Evolutionary conservation across 805 yeast genomes (phyloP), one percentile per base, ranked within the genome.

Genomic region (Spathaspora girioi): DNA sequence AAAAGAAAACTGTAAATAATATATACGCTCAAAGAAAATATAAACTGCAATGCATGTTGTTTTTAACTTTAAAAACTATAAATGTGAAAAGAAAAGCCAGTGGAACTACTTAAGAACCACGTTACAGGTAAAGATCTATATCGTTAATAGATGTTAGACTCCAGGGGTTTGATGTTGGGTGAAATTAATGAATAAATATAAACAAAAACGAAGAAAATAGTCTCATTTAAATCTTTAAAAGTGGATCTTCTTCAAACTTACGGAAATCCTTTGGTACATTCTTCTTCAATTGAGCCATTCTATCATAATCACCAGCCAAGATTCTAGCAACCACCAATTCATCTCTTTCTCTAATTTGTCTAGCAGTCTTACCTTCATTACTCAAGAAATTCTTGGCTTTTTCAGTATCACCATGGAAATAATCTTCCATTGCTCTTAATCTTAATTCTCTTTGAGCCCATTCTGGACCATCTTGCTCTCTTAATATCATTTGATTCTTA

Each of bases 381-480:
- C 82, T 75, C 63, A 81, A 68, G 59, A 82, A 84, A 53, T 75
- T 82, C 55, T 70, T 69, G 50, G 83, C 85, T 61, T 75, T 75
- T 44, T 66, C 75, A 42, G 76, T 68, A 61, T 74, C 79, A 48
- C 80, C 82, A 55, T 77, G 79, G 70, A 76, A 78, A 56, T 78
- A 80, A 58, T 81, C 81, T 66, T 86, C 89, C 75, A 82, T 82
- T 48, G 78, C 79, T 76, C 96, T 85, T 66, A 86, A 78, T 61
- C 88, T 76, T 68, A 89, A 80, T 73, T 89, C 96, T 65, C 87
- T 82, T 65, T 82, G 81, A 41, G 96, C 96, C 96, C 96, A 89
- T 60, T 83, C 88, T 53, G 78, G 77, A 60, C 79, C 79, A 29
- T 72, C 76, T 38, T 57, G 54, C 46, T 67, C 75, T 59, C 77